phyloP scores from a whole-genome alignment of 306 rosid genomes.

The Acacia acuminata region DNA sequence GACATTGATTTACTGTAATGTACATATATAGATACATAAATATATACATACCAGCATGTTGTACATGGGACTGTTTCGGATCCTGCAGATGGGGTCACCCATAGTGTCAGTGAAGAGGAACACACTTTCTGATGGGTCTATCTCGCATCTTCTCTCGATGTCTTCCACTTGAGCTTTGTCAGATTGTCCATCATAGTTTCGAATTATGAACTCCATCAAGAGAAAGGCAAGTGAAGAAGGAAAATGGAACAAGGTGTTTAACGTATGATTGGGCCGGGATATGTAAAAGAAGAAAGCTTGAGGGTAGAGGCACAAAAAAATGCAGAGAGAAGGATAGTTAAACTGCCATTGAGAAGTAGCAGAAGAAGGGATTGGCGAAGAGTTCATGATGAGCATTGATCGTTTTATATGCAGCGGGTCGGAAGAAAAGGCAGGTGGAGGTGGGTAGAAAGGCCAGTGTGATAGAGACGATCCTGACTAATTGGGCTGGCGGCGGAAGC shows the following conservation, averaged over 20 bases:
- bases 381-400: conserved; percentile 31
- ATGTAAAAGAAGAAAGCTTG: conserved; percentile 11
- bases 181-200: conserved; percentile 61
- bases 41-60: conserved; percentile 73
- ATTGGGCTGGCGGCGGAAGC: too few species aligned
- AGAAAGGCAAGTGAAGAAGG: neutral
- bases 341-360: conserved; percentile 21
- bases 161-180: conserved; percentile 77
- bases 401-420: conserved; percentile 47
- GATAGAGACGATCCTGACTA: too few species aligned
- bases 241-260: conserved; percentile 11
- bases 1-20: neutral
- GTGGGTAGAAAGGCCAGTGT: neutral
- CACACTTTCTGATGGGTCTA: conserved; percentile 71
- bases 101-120: conserved; percentile 85
- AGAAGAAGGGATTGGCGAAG: conserved; percentile 41
- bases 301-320: conserved; percentile 22
- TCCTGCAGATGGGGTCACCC: conserved; percentile 99
- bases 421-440: conserved; percentile 12
- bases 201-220: conserved; percentile 42
- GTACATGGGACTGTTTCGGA: conserved; percentile 82
- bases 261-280: neutral
- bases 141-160: conserved; percentile 81
- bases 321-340: conserved; percentile 33
- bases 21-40: too few species aligned